Evolutionary conservation across 768 basidiomycete genomes (phyloP), one percentile per base, ranked within the genome.

Genomic region (Termitomyces sp.): DNA sequence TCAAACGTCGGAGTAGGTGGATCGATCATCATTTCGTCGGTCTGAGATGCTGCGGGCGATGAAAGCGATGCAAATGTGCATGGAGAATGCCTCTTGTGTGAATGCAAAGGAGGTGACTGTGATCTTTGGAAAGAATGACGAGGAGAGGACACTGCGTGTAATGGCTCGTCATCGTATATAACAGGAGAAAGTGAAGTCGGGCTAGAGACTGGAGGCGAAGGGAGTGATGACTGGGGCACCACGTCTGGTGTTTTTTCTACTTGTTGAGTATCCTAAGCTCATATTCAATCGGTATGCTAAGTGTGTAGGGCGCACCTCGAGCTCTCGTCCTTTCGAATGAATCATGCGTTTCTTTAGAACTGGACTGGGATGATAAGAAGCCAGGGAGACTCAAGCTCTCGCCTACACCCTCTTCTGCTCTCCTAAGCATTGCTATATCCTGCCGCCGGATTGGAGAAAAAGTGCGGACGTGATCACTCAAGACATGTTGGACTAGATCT

Each of bases 361-460:
- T 34, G 14, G 56, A 37, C 37, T 54, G 49, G 8, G 51, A 53
- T 38, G 49, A 43, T 32, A 49, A 54, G 59, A 62, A 53, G 29
- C 50, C 61, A 45, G 63, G 62, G 34, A 65, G 53, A 32, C 67
- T 71, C 54, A 75, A 58, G 29, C 73, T 75, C 34, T 75, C 73
- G n/a, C 77, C 78, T 14, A 69, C 54, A 4, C 75, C 79, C 59
- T 81, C 78, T 55, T 81, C 81, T 1, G 69, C 72, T 54, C 79
- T 70, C 59, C 71, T 68, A 48, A 77, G 65, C 37, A 77, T 62
- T 2, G 73, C 63, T 12, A 86, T 71, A 34, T 86, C 83, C 23
- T 69, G 58, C 31, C 75, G 74, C 25, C 62, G 67, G 57, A 81
- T 72, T n/a, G 82, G 77, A 41, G 73, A 64, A 37, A 75, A 71